Percentiles rank a stretch among this genome's conserved stretches.
Evolutionary conservation across 176 grass and related monocot species (phyloP).

Genomic region (Lolium multiflorum): DNA sequence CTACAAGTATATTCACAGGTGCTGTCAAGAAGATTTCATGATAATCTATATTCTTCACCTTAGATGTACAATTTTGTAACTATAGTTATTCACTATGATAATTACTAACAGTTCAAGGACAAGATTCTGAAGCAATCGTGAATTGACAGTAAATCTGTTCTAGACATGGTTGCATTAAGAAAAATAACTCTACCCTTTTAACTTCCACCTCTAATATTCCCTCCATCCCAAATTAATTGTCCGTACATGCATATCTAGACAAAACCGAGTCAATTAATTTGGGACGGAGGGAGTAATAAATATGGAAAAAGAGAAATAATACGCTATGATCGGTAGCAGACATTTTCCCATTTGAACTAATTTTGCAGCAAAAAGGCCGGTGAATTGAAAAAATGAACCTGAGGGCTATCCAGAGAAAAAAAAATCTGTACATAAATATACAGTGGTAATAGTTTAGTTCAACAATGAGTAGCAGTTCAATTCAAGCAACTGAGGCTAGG

Average conservation of each 20-base stretch:
- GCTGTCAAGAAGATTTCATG: neutral
- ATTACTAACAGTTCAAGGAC: neutral
- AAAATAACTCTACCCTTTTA: neutral
- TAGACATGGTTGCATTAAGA: neutral
- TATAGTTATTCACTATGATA: constrained; percentile 3
- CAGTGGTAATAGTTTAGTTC: neutral
- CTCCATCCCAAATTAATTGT: too few relatives aligned
- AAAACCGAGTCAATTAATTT: too few relatives aligned
- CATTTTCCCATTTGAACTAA: neutral
- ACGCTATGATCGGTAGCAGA: neutral
- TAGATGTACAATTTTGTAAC: neutral
- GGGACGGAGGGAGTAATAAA: neutral
- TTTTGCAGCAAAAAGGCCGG: constrained; percentile 2
- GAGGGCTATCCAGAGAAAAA: neutral
- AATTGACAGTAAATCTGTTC: constrained; percentile 10
- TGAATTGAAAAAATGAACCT: neutral
- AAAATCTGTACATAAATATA: neutral
- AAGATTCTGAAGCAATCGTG: constrained; percentile 14
- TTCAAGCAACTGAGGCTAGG: neutral
- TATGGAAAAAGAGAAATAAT: neutral
- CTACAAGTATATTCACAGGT: neutral
- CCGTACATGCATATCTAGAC: too few relatives aligned
- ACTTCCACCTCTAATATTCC: neutral
- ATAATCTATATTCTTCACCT: neutral
- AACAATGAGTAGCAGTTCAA: neutral